phyloP scores from a whole-genome alignment of 2,329 filamentous ascomycete species.

The Ophiocordyceps unilateralis region DNA sequence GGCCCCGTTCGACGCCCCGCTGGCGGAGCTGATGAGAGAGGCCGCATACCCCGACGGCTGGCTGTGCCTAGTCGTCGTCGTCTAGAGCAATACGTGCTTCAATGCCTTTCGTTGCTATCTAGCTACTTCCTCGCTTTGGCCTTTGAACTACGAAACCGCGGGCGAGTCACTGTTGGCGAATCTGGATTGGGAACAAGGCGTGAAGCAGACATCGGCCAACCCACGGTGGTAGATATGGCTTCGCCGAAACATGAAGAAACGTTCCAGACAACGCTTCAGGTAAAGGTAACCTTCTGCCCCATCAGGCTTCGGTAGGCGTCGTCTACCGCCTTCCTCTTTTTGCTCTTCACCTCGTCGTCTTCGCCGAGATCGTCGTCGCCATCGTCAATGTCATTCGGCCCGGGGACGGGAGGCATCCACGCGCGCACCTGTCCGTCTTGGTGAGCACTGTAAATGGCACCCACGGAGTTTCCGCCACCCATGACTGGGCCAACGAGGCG shows the following conservation, averaged over 20 bases:
- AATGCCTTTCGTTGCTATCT: not conserved
- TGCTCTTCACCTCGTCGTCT: conserved; percentile 29
- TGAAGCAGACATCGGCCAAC: not conserved
- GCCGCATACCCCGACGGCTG: conserved; percentile 87
- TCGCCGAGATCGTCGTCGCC: conserved; percentile 23
- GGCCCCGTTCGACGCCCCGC: conserved; percentile 60
- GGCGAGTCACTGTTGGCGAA: not conserved
- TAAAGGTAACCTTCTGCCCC: conserved; percentile 51
- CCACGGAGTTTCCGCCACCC: conserved; percentile 33
- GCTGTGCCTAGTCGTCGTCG: conserved; percentile 64
- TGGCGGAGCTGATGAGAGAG: conserved; percentile 70
- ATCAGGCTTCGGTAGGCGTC: conserved; percentile 67
- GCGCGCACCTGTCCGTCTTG: conserved; percentile 67
- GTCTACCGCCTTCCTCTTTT: conserved; percentile 63
- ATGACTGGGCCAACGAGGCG: conserved; percentile 41
- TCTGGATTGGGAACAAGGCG: not conserved
- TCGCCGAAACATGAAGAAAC: not conserved
- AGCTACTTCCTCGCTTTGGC: not conserved
- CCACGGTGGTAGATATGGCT: not conserved
- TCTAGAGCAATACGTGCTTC: conserved; percentile 18
- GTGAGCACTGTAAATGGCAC: conserved; percentile 61
- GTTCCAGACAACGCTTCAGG: conserved; percentile 6
- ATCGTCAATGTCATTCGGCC: conserved; percentile 30
- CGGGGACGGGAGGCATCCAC: conserved; percentile 50
- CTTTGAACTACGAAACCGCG: not conserved